These are phyloP conservation scores for Podospora anserina DNA, from an alignment of 495 filamentous ascomycete genomes.

Conservation along the genomic window DNA sequence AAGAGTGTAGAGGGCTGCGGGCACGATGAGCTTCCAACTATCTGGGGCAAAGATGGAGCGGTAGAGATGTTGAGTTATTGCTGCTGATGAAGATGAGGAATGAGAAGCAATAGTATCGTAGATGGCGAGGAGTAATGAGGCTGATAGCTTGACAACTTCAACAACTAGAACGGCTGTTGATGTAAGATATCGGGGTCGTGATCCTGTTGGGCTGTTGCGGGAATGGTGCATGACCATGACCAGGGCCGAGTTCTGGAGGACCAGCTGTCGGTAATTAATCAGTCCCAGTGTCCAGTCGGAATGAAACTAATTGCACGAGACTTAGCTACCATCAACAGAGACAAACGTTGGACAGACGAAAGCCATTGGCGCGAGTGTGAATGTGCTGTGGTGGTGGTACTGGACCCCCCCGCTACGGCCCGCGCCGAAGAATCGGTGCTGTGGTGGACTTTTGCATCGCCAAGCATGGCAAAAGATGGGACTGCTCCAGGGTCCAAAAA, in stretches of 20 bases:
- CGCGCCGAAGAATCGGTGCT: neutral
- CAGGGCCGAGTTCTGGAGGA: constrained; percentile 54
- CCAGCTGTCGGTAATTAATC: constrained; percentile 41
- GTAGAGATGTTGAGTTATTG: constrained; percentile 54
- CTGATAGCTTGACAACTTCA: constrained; percentile 65
- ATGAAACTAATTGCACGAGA: neutral
- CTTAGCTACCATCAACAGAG: constrained; percentile 17
- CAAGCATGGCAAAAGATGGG: constrained; percentile 1
- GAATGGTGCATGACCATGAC: constrained; percentile 67
- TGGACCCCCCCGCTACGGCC: constrained; percentile 1
- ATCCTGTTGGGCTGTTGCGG: constrained; percentile 60
- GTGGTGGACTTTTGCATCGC: constrained; percentile 4
- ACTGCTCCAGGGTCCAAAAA: neutral
- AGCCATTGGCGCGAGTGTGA: constrained; percentile 12
- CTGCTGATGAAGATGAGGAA: constrained; percentile 53
- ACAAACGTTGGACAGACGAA: constrained; percentile 17
- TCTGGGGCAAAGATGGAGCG: constrained; percentile 63
- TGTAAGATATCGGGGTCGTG: constrained; percentile 63
- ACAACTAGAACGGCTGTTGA: constrained; percentile 74
- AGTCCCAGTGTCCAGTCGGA: constrained; percentile 2
- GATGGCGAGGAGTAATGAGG: constrained; percentile 54
- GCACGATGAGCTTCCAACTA: constrained; percentile 72
- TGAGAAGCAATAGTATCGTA: constrained; percentile 48
- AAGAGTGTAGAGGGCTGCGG: constrained; percentile 65
- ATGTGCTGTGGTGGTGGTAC: neutral